A percentile compares a stretch with the other conserved stretches of the same genome.
These are phyloP conservation scores for Alternaria postmessia DNA, from an alignment of 2,329 filamentous ascomycete genomes.

Conservation along the genomic window DNA sequence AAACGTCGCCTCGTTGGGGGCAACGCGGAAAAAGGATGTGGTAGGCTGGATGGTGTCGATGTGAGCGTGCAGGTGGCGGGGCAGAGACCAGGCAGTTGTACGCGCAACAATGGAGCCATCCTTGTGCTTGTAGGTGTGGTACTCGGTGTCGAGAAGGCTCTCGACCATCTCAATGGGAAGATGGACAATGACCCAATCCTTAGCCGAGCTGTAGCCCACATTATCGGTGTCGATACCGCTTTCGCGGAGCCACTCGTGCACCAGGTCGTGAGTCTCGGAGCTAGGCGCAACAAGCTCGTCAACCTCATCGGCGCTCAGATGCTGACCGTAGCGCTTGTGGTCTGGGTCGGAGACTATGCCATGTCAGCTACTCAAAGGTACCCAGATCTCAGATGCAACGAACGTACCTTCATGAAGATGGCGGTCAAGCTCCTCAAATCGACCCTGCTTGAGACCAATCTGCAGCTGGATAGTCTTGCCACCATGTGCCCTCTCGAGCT, in stretches of 20 bases:
- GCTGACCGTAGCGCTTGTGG: slow-evolving; percentile 63
- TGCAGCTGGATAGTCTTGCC: slow-evolving; percentile 62
- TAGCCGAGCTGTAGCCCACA: slow-evolving; percentile 60
- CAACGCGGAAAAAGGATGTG: slow-evolving; percentile 61
- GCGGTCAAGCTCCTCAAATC: slow-evolving; percentile 63
- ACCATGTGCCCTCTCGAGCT: slow-evolving; percentile 57
- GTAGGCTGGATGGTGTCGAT: slow-evolving; percentile 69
- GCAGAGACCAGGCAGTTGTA: slow-evolving; percentile 66
- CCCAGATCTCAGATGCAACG: not conserved
- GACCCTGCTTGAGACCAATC: slow-evolving; percentile 66
- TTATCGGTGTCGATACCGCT: slow-evolving; percentile 60
- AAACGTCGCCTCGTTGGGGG: slow-evolving; percentile 35
- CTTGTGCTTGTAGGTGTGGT: slow-evolving; percentile 61
- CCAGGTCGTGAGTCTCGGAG: slow-evolving; percentile 60
- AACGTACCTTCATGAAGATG: slow-evolving; percentile 61
- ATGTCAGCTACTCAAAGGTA: not conserved
- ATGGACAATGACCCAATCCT: slow-evolving; percentile 65
- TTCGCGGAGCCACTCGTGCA: slow-evolving; percentile 65
- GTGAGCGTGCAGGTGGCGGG: slow-evolving; percentile 64
- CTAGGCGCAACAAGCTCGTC: slow-evolving; percentile 63
- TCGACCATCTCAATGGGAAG: slow-evolving; percentile 63
- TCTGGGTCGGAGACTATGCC: slow-evolving; percentile 50
- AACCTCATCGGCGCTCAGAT: slow-evolving; percentile 62
- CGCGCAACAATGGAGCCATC: slow-evolving; percentile 63
- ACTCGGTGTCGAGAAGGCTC: slow-evolving; percentile 60